These are phyloP conservation scores for Cercospora janseana DNA, from an alignment of 2,329 filamentous ascomycete genomes.

Conservation along the genomic window DNA sequence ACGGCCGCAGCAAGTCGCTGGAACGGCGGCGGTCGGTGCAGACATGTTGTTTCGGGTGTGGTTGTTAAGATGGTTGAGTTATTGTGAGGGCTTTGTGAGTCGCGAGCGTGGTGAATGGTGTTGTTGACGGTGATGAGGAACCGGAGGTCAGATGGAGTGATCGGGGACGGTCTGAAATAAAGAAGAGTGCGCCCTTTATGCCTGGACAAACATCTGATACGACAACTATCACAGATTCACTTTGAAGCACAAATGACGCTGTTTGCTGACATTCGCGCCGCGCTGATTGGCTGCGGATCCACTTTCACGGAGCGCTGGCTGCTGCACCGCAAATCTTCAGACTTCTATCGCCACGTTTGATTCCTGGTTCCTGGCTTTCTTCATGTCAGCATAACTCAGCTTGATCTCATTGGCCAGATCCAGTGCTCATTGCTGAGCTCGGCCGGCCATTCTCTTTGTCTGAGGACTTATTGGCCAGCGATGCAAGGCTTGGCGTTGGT, in stretches of 20 bases:
- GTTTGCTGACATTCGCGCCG: slow-evolving; percentile 11
- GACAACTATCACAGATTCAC: slow-evolving; percentile 18
- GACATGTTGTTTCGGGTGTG: slow-evolving; percentile 39
- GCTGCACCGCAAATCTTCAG: slow-evolving; percentile 7
- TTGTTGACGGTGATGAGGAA: not conserved
- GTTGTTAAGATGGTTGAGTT: not conserved
- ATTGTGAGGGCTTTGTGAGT: not conserved
- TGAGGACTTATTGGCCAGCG: not conserved
- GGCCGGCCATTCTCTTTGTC: not conserved
- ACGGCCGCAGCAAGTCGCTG: slow-evolving; percentile 60
- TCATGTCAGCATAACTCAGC: slow-evolving; percentile 2
- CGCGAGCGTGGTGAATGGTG: not conserved
- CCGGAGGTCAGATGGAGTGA: not conserved
- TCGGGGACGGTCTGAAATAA: not conserved
- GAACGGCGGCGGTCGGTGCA: slow-evolving; percentile 42
- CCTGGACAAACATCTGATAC: slow-evolving; percentile 14
- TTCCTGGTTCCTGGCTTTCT: not conserved
- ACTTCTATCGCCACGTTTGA: slow-evolving; percentile 8
- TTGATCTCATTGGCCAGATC: slow-evolving; percentile 1
- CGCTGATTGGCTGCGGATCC: slow-evolving; percentile 9
- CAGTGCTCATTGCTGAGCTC: not conserved
- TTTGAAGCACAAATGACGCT: slow-evolving; percentile 11
- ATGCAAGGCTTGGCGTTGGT: not conserved
- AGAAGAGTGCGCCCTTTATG: slow-evolving; percentile 3
- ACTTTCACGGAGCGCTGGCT: not conserved